These are phyloP conservation scores for Boehmeria nivea DNA, from an alignment of 306 rosid genomes.

Conservation along the genomic window DNA sequence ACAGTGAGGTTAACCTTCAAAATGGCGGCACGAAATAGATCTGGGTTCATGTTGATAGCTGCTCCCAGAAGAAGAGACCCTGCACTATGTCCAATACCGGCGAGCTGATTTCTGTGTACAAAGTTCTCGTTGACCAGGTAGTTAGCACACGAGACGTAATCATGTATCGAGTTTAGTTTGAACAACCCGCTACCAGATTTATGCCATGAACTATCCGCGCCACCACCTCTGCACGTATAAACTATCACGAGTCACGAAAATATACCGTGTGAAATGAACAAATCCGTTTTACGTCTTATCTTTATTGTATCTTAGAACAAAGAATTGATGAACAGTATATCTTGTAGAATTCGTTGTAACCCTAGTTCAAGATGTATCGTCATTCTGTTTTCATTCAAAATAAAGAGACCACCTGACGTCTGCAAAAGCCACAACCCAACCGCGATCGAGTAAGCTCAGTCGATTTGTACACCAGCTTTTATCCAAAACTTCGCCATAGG, in stretches of 20 bases:
- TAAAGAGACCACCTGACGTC: constrained; percentile 63
- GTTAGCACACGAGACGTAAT: constrained; percentile 72
- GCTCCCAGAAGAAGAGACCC: constrained; percentile 83
- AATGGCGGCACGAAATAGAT: constrained; percentile 70
- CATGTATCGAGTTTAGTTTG: constrained; percentile 69
- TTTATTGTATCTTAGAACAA: background rate
- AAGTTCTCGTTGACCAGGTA: constrained; percentile 60
- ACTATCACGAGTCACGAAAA: background rate
- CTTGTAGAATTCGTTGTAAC: background rate
- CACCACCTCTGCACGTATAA: constrained; percentile 59
- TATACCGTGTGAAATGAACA: background rate
- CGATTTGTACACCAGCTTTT: constrained; percentile 80
- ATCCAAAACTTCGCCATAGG: constrained; percentile 82
- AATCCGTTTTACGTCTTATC: background rate
- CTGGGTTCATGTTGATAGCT: constrained; percentile 64
- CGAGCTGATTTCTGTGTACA: constrained; percentile 54
- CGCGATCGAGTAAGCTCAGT: constrained; percentile 85
- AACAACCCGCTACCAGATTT: constrained; percentile 57
- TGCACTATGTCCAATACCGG: constrained; percentile 79
- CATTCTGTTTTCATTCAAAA: background rate
- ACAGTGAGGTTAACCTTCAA: constrained; percentile 49
- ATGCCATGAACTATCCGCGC: constrained; percentile 69
- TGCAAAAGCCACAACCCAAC: constrained; percentile 92
- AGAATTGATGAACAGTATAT: background rate
- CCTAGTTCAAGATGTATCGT: too few species aligned